A percentile compares a stretch with the other conserved stretches of the same genome.
Conservation (phyloP, 2,329 filamentous ascomycete species). For the Beauveria australis region DNA sequence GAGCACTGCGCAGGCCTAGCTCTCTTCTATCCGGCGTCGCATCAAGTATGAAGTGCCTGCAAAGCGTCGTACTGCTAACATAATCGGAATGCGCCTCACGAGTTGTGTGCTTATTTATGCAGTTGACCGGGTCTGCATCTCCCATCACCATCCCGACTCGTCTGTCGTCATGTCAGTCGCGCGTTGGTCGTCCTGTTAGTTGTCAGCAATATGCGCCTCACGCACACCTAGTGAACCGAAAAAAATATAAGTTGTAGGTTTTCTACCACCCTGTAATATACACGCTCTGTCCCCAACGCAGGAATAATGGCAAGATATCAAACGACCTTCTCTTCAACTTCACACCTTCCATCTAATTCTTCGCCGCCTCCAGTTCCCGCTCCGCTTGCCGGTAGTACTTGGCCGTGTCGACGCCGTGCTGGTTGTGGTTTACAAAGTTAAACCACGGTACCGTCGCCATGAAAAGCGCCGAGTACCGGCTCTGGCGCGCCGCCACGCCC, state of each 20-base stretch:
- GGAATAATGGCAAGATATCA: not conserved
- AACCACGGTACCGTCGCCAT: constrained; percentile 87
- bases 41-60: not conserved
- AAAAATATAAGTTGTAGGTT: not conserved
- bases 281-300: constrained; percentile 6
- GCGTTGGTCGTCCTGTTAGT: not conserved
- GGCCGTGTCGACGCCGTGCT: constrained; percentile 95
- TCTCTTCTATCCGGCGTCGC: too few relatives aligned
- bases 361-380: constrained; percentile 79
- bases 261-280: constrained; percentile 8
- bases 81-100: too few relatives aligned
- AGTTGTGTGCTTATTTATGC: not conserved
- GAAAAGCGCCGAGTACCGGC: constrained; percentile 80
- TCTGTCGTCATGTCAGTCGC: not conserved
- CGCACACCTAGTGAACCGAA: not conserved
- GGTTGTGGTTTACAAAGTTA: constrained; percentile 93
- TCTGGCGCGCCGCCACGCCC: constrained; percentile 86
- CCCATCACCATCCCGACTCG: not conserved
- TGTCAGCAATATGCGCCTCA: not conserved
- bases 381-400: constrained; percentile 98
- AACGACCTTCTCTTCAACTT: not conserved
- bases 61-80: not conserved
- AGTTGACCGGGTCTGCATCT: not conserved
- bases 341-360: not conserved
- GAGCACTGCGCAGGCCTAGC: too few relatives aligned